Evolutionary conservation across 805 yeast species (phyloP), one percentile per base, ranked within the genome.

Genomic region (Clavispora fructus): DNA sequence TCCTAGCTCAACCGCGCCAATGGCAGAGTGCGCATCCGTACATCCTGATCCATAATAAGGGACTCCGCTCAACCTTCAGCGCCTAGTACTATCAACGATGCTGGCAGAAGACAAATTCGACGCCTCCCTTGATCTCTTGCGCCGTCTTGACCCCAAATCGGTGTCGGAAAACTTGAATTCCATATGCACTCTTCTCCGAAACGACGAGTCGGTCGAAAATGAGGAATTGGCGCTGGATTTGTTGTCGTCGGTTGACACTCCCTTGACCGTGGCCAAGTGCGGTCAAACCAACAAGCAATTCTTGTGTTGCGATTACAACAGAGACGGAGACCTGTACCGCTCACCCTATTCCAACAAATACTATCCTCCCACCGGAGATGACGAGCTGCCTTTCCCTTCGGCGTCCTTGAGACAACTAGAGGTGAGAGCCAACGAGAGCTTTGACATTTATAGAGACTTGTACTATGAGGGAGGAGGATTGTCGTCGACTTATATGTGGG

Each of bases 401-500:
- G 67, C 67, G 1, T 66, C 67, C 23, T 72, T 94, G 51, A 74
- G 98, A 54, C 76, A 80, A 54, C 69, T 92, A 53, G 99, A 92
- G 67, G 63, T 78, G 25, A 75, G 82, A 53, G 91, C 95, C 49
- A 94, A 92, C 63, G 92, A 88, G 52, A 86, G 96, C 4, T 88
- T 92, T 62, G 97, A 90, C 58, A 78, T 92, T 32, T 92, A 94
- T 69, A 77, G 97, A 54, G 99, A 94, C 62, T 69, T 92, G 56
- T 92, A 92, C 69, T 92, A 90, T 63, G 98, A 91, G 64, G 97
- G 97, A 35, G 59, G 68, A 9, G 99, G 98, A 19, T 73, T 86
- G 35, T 83, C 94, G 1, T 82, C 91, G 46, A 95, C 86, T 14
- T 92, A 94, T 62, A 71, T 94, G 43, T 92, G 99, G 99, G 97